These are phyloP conservation scores for Nemania sp. DNA, from an alignment of 2,329 filamentous ascomycete species.

Conservation along the genomic window DNA sequence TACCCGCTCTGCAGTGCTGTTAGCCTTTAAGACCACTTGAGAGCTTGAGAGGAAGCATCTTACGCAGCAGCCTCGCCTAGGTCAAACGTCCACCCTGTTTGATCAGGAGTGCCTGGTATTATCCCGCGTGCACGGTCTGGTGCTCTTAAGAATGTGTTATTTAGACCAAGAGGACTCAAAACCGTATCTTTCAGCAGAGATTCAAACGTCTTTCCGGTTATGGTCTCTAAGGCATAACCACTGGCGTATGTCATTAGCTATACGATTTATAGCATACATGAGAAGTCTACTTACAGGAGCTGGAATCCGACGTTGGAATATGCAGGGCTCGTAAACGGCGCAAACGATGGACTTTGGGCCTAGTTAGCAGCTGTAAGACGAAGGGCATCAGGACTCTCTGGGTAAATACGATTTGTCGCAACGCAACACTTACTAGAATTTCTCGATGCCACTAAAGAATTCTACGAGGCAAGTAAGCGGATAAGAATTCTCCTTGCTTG, in stretches of 20 bases:
- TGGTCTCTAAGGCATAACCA: conserved; percentile 43
- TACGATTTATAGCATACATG: conserved; percentile 36
- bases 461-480: conserved; percentile 29
- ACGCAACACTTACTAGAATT: conserved; percentile 29
- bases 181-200: conserved; percentile 42
- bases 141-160: conserved; percentile 40
- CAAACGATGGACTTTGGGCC: conserved; percentile 30
- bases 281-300: conserved; percentile 36
- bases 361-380: neutral
- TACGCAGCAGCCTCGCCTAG: conserved; percentile 36
- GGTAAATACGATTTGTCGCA: neutral
- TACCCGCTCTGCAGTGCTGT: conserved; percentile 38
- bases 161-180: conserved; percentile 45
- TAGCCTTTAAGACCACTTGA: conserved; percentile 22
- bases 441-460: conserved; percentile 35
- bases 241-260: conserved; percentile 37
- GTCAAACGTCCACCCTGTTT: conserved; percentile 35
- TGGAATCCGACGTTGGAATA: conserved; percentile 39
- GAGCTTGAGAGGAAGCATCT: conserved; percentile 9
- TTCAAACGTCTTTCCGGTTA: conserved; percentile 43
- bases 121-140: conserved; percentile 38
- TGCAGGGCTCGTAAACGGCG: conserved; percentile 32
- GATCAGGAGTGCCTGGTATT: conserved; percentile 42
- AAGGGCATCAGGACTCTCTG: neutral
- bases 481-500: neutral